phyloP scores from a whole-genome alignment of 495 filamentous ascomycete species.

The Daldinia vernicosa region DNA sequence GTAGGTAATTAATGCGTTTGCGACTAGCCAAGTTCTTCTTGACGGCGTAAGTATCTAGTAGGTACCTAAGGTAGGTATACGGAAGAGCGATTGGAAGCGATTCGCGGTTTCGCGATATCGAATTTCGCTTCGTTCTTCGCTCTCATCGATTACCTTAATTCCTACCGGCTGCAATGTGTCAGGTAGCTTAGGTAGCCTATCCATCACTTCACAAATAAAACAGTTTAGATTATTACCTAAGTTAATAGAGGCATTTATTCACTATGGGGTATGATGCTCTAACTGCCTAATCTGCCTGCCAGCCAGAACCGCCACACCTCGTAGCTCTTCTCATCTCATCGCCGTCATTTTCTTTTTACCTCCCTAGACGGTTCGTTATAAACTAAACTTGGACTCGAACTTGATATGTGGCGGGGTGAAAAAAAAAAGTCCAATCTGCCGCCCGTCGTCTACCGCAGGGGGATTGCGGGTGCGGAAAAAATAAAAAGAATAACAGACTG shows the following conservation, averaged over 20 bases:
- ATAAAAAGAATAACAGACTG: not conserved
- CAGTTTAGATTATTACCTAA: not conserved
- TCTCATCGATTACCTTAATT: not conserved
- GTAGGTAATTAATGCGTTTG: not conserved
- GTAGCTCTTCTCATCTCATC: conserved; percentile 1
- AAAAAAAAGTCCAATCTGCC: conserved; percentile 5
- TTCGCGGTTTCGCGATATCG: not conserved
- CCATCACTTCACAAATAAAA: not conserved
- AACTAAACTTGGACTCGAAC: not conserved
- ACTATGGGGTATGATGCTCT: conserved; percentile 2
- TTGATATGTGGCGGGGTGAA: not conserved
- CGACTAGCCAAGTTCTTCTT: not conserved
- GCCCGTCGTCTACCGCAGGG: not conserved
- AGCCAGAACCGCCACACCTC: conserved; percentile 3
- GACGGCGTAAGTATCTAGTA: not conserved
- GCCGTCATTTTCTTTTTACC: not conserved
- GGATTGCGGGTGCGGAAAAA: not conserved
- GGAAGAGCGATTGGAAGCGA: not conserved
- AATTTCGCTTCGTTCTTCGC: not conserved
- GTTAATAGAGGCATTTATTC: conserved; percentile 9
- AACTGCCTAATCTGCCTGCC: not conserved
- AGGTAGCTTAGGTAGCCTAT: not conserved
- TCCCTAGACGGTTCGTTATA: conserved; percentile 1
- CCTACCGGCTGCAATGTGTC: not conserved
- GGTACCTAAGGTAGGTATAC: not conserved